Percentiles rank a stretch among this genome's conserved stretches.
Evolutionary conservation across 371 early-diverging fungal species (phyloP).

Genomic region (Globomyces sp.): DNA sequence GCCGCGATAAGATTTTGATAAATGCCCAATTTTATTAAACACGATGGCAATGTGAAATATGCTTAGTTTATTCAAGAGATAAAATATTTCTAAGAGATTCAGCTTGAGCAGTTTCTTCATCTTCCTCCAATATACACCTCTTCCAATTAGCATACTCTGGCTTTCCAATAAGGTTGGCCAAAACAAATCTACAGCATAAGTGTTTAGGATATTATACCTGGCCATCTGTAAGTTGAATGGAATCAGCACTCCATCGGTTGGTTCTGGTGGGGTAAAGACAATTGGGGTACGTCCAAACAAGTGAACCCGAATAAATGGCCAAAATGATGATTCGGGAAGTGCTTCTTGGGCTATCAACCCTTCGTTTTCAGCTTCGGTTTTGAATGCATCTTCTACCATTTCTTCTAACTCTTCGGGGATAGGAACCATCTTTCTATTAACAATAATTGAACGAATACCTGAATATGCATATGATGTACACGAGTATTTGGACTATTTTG

Average conservation of each 20-base stretch:
- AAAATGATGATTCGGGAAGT: conserved; percentile 48
- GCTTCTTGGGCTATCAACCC: conserved; percentile 39
- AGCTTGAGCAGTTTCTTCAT: conserved; percentile 55
- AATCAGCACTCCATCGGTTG: conserved; percentile 38
- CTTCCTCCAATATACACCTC: conserved; percentile 58
- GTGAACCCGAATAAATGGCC: conserved; percentile 65
- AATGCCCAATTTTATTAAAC: no score
- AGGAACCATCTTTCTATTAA: background rate
- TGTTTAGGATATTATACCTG: conserved; percentile 44
- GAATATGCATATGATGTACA: conserved; percentile 56
- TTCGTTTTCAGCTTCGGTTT: conserved; percentile 39
- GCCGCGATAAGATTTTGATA: no score
- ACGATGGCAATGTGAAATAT: no score
- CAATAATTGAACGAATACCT: conserved; percentile 38
- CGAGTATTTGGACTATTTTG: conserved; percentile 16
- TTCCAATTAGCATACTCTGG: conserved; percentile 76
- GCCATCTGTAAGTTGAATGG: conserved; percentile 71
- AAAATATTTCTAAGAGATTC: background rate
- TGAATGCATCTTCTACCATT: conserved; percentile 20
- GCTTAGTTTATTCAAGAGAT: no score
- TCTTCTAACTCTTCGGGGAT: background rate
- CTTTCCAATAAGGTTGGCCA: conserved; percentile 54
- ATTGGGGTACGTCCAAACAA: conserved; percentile 50
- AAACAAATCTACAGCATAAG: no score
- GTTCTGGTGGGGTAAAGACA: conserved; percentile 26